Conservation (phyloP, 208 protist genomes). For the Angomonas deanei region DNA sequence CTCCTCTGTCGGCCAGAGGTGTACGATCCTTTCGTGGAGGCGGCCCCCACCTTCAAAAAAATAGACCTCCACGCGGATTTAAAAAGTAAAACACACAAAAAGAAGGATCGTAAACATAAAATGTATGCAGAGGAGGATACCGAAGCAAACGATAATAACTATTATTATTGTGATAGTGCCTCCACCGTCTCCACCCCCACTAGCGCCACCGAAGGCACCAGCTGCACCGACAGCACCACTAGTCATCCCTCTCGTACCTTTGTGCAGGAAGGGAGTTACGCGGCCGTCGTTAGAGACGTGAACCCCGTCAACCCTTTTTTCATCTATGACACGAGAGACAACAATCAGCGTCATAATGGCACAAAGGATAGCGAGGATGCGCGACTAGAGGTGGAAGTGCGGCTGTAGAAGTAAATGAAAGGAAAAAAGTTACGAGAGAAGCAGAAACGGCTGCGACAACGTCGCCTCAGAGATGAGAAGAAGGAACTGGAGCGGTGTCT, state of each 20-base stretch:
- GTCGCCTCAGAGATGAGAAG: no score
- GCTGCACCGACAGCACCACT: background rate
- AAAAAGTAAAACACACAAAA: no score
- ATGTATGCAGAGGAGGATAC: no score
- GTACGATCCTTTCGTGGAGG: slow-evolving; percentile 27
- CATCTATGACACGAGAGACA: background rate
- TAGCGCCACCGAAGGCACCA: background rate
- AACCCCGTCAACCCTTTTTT: background rate
- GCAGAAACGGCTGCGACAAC: no score
- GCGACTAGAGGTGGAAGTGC: background rate
- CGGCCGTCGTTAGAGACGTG: background rate
- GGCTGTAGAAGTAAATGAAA: background rate
- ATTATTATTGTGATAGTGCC: background rate
- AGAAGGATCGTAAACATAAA: no score
- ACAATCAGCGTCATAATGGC: background rate
- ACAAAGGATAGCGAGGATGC: background rate
- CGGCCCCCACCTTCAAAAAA: background rate
- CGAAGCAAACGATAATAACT: background rate
- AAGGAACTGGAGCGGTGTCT: no score
- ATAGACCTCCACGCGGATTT: background rate
- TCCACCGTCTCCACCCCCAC: background rate
- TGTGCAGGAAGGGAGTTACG: no score
- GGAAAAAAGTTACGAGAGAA: no score
- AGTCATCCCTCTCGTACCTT: no score
- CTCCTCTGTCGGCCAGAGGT: slow-evolving; percentile 47